Percentiles rank a stretch among this genome's conserved stretches.
phyloP scores from a whole-genome alignment of 1,139 yeast species.

The Pichia sp. region DNA sequence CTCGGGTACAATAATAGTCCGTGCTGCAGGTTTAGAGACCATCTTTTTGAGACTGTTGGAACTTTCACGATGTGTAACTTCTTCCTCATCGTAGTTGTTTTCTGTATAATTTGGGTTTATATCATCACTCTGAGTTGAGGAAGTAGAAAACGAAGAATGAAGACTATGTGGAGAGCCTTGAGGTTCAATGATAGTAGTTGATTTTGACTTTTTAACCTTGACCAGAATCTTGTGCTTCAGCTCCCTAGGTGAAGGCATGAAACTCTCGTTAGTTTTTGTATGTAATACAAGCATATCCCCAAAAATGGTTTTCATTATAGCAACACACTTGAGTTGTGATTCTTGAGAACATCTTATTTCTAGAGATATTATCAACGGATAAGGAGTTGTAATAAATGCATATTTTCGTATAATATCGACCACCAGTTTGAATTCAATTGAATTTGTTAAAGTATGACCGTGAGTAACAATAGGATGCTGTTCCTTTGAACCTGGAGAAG shows the following conservation, averaged over 20 bases:
- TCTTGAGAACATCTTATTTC: constrained; percentile 72
- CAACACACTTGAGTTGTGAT: constrained; percentile 58
- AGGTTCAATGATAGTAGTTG: constrained; percentile 6
- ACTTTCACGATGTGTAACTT: background rate
- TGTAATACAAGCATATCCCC: constrained; percentile 53
- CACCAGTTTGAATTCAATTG: constrained; percentile 67
- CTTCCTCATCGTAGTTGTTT: background rate
- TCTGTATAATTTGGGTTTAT: constrained; percentile 16
- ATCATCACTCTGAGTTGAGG: constrained; percentile 50
- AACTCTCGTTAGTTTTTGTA: constrained; percentile 30
- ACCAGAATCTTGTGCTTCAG: constrained; percentile 66
- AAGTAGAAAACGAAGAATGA: constrained; percentile 32
- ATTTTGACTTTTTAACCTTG: constrained; percentile 56
- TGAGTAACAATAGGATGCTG: constrained; percentile 79
- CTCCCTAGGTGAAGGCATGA: constrained; percentile 68
- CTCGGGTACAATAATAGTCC: constrained; percentile 41
- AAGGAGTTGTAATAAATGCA: constrained; percentile 80
- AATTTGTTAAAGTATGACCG: constrained; percentile 76
- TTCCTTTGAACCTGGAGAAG: constrained; percentile 19
- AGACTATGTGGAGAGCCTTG: background rate
- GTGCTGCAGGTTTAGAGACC: constrained; percentile 25
- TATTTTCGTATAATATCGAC: constrained; percentile 69
- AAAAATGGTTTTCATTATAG: constrained; percentile 48
- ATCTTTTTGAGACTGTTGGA: constrained; percentile 16
- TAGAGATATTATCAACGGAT: constrained; percentile 80